Evolutionary conservation across 768 basidiomycete species (phyloP).

Genomic region (Lactarius quietus): DNA sequence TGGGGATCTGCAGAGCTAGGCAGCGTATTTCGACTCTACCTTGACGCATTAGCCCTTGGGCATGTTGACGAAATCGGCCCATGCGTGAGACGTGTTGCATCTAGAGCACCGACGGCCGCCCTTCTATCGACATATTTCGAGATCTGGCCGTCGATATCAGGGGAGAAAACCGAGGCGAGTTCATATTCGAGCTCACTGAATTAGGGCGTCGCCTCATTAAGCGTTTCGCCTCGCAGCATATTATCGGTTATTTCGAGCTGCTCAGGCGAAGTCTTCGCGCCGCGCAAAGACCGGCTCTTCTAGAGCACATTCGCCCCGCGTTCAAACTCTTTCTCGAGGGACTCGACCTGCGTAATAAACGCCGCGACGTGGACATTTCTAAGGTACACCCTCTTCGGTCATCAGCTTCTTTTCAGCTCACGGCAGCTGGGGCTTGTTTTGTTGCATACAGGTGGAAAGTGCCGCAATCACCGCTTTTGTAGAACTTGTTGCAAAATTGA

Average conservation of each 20-base stretch:
- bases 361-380: constrained; percentile 2
- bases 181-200: neutral
- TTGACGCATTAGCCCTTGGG: constrained; percentile 42
- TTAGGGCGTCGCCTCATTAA: neutral
- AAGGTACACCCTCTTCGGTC: constrained; percentile 29
- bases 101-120: constrained; percentile 62
- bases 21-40: constrained; percentile 52
- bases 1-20: constrained; percentile 61
- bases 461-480: constrained; percentile 69
- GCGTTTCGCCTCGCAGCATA: constrained; percentile 6
- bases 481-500: constrained; percentile 88
- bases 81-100: constrained; percentile 64
- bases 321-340: constrained; percentile 26
- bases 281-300: constrained; percentile 15
- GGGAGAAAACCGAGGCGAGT: constrained; percentile 30
- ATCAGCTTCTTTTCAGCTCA: neutral
- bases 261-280: constrained; percentile 22
- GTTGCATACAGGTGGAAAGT: constrained; percentile 51
- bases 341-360: constrained; percentile 21
- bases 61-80: constrained; percentile 34
- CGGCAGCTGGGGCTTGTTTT: neutral
- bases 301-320: constrained; percentile 20
- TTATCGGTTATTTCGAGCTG: constrained; percentile 23
- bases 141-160: constrained; percentile 47
- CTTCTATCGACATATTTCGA: constrained; percentile 63